A percentile compares a stretch with the other conserved stretches of the same genome.
phyloP scores from a whole-genome alignment of 306 rosid genomes.

The Acacia crassicarpa region DNA sequence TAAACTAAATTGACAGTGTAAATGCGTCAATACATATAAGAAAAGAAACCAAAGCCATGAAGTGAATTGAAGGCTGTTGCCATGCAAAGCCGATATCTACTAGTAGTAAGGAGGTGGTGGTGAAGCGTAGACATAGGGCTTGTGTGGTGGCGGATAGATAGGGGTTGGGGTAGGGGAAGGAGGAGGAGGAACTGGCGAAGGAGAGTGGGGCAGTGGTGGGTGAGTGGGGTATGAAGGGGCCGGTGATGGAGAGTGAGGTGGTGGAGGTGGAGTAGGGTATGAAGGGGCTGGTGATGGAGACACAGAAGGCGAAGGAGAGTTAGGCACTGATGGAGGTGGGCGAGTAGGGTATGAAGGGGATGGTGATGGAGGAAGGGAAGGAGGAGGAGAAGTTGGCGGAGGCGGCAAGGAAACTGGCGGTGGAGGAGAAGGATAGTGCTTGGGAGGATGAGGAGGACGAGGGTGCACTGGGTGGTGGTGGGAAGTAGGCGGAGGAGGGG shows the following conservation, averaged over 20 bases:
- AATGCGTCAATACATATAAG: no score
- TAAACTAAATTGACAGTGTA: no score
- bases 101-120: neutral
- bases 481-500: neutral
- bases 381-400: neutral
- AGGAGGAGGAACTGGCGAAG: neutral
- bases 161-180: neutral
- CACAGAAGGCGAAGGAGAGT: neutral
- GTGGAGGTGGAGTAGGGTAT: no score
- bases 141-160: neutral
- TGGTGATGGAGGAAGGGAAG: neutral
- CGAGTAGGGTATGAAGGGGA: neutral
- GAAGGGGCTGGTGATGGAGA: neutral
- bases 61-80: neutral
- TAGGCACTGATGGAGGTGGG: neutral
- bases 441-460: slow-evolving; percentile 36
- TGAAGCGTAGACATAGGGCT: neutral
- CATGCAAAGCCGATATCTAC: neutral
- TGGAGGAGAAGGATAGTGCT: neutral
- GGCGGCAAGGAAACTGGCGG: neutral
- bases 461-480: neutral
- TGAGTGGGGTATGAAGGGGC: neutral
- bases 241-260: neutral
- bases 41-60: neutral
- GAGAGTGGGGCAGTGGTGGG: neutral